phyloP scores from a whole-genome alignment of 2,329 filamentous ascomycete genomes.

The Ophiognomonia clavigignenti-juglandacearum region DNA sequence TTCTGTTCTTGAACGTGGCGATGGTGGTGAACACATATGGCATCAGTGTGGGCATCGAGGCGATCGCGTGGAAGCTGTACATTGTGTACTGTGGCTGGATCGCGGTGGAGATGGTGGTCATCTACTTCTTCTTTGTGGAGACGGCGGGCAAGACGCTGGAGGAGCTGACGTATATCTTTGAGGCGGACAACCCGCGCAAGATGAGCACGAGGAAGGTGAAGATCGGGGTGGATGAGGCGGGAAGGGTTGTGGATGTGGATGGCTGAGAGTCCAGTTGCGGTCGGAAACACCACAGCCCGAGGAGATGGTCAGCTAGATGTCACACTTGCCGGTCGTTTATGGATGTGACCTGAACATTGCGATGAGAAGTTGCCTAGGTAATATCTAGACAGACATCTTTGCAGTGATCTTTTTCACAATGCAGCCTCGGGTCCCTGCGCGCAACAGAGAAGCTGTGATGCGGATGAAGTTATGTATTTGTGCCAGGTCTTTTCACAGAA shows the following conservation, averaged over 20 bases:
- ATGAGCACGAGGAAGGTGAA: conserved; percentile 11
- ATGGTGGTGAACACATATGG: conserved; percentile 39
- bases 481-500: too few species aligned
- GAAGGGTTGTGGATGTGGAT: conserved; percentile 10
- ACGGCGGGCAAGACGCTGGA: conserved; percentile 31
- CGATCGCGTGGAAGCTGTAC: conserved; percentile 46
- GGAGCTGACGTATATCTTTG: conserved; percentile 12
- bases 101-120: conserved; percentile 31
- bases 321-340: too few species aligned
- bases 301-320: too few species aligned
- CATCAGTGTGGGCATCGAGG: conserved; percentile 38
- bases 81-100: conserved; percentile 42
- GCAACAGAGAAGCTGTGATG: too few species aligned
- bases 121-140: conserved; percentile 45
- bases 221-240: conserved; percentile 13
- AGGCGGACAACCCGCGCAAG: conserved; percentile 11
- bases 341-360: too few species aligned
- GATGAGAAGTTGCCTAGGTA: too few species aligned
- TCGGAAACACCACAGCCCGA: too few species aligned
- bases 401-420: too few species aligned
- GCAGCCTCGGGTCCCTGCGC: too few species aligned
- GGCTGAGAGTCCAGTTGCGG: too few species aligned
- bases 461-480: too few species aligned
- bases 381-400: too few species aligned
- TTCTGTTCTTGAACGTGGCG: conserved; percentile 35